These are phyloP conservation scores for Sisymbrium irio DNA, from an alignment of 345 rosid genomes.

Conservation along the genomic window DNA sequence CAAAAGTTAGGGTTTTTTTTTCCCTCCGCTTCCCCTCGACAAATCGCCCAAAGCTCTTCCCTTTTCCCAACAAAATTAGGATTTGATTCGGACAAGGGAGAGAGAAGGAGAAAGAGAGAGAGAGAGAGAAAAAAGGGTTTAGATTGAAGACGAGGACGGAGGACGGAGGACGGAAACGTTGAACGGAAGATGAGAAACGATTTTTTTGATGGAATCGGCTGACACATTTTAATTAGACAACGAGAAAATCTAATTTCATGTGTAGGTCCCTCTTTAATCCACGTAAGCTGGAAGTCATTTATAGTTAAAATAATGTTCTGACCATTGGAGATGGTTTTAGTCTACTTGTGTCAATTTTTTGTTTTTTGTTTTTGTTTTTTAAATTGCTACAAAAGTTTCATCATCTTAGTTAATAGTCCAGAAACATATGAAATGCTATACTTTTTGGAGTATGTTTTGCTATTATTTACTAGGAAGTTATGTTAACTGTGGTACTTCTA, in stretches of 20 bases:
- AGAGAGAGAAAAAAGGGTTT: neutral
- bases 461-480: no score
- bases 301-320: no score
- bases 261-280: conserved; percentile 17
- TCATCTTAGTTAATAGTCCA: no score
- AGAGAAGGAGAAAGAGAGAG: conserved; percentile 11
- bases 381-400: no score
- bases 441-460: no score
- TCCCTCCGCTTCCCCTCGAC: conserved; percentile 13
- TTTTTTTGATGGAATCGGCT: neutral
- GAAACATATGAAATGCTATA: no score
- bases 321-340: no score
- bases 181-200: neutral
- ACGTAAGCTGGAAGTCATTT: conserved; percentile 24
- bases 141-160: conserved; percentile 19
- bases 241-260: neutral
- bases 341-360: no score
- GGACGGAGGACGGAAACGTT: neutral
- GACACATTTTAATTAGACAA: neutral
- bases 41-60: neutral
- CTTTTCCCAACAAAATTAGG: neutral
- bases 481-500: no score
- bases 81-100: conserved; percentile 30
- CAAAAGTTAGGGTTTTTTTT: conserved; percentile 33
- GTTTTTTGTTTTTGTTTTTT: no score